A percentile compares a stretch with the other conserved stretches of the same genome.
phyloP scores from a whole-genome alignment of 768 basidiomycete genomes.

The Steccherinum ochraceum region DNA sequence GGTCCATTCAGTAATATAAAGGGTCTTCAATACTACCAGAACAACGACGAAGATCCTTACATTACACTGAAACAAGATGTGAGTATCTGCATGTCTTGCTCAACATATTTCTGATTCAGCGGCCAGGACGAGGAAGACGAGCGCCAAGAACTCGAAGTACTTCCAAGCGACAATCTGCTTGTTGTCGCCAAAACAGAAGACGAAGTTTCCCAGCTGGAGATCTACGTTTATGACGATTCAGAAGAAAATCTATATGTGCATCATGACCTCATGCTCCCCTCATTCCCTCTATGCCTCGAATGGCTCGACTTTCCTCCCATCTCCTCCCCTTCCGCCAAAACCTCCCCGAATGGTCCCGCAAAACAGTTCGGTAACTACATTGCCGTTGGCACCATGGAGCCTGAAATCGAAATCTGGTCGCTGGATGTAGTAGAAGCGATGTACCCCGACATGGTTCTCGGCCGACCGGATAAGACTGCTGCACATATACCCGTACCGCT shows the following conservation, averaged over 20 bases:
- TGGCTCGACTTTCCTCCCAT: conserved; percentile 94
- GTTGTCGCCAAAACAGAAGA: conserved; percentile 94
- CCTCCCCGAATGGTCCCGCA: conserved; percentile 22
- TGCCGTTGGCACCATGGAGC: conserved; percentile 95
- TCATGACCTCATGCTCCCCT: conserved; percentile 96
- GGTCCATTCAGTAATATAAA: conserved; percentile 96
- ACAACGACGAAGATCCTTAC: conserved; percentile 93
- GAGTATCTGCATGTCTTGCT: neutral
- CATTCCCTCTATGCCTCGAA: conserved; percentile 96
- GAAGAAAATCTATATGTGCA: conserved; percentile 92
- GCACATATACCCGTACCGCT: conserved; percentile 71
- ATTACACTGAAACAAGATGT: conserved; percentile 88
- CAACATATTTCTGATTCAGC: conserved; percentile 5
- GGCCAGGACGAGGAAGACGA: conserved; percentile 71
- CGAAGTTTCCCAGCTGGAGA: conserved; percentile 91
- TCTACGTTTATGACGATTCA: conserved; percentile 92
- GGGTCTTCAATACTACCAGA: conserved; percentile 84
- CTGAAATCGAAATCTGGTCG: conserved; percentile 98
- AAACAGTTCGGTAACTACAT: conserved; percentile 75
- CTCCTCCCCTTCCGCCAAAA: conserved; percentile 33
- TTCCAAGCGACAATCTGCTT: conserved; percentile 88
- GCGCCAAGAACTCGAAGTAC: conserved; percentile 81
- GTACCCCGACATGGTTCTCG: conserved; percentile 89
- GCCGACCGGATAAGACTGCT: conserved; percentile 78
- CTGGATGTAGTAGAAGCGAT: conserved; percentile 89